Evolutionary conservation across 2,329 filamentous ascomycete species (phyloP), one percentile per base, ranked within the genome.

Genomic region (Sphaerulina vaccinii): DNA sequence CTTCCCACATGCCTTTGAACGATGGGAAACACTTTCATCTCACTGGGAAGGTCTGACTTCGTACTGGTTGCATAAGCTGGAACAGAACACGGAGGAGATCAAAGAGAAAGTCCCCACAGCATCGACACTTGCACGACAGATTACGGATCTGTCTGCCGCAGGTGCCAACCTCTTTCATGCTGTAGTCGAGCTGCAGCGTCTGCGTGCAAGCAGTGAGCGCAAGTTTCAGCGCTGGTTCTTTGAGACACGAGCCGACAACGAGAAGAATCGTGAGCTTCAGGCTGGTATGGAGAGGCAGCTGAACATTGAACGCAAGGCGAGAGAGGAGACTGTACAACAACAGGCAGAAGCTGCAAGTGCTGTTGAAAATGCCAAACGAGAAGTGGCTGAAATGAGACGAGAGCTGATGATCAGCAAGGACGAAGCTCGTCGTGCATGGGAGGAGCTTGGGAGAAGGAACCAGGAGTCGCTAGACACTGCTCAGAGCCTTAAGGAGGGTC

Each of bases 191-290:
- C 76, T 99, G 39, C 93, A 99, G 70, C 85, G 93, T 23, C 78
- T 99, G 21, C 87, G 93, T 37, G 93, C 93, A 32, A 96, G 90
- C 50, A 97, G 92, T 0, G 93, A 99, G 71, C 85, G 93, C 58
- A 97, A 97, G 69, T 99, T 99, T 64, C 93, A 99, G 72, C 83
- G 93, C 44, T 99, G 93, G 93, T 97, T 97, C 73, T 96, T 95
- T 62, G 93, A 99, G 69, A 96, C 91, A 6, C 81, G 91, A 45
- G 81, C 86, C 24, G 91, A 97, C 61, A 83, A 95, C 59, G 93
- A 97, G 73, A 84, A 87, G 22, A 81, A 85, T 43, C 86, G 88
- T 60, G 93, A 97, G 71, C 78, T 87, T 32, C 88, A 90, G 51
- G 90, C 84, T 2, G 83, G 91, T 66, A 74, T 96, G n/a, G 86